phyloP scores from a whole-genome alignment of 2,329 filamentous ascomycete genomes.

The Epichloe hybrida region DNA sequence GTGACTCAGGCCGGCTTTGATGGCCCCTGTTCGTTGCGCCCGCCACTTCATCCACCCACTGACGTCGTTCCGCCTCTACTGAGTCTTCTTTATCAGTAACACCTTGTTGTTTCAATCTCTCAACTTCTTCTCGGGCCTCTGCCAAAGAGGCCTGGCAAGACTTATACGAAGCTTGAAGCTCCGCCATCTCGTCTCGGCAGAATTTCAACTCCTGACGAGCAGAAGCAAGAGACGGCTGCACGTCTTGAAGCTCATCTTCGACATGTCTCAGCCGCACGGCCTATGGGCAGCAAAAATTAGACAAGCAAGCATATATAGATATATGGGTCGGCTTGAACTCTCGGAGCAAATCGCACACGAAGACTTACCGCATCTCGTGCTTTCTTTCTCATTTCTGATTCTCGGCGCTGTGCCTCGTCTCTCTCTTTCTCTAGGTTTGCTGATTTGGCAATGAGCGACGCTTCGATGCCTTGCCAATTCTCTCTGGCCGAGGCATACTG shows the following conservation, averaged over 20 bases:
- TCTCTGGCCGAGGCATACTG: slow-evolving; percentile 90
- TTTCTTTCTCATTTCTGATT: slow-evolving; percentile 80
- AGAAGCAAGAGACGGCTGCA: slow-evolving; percentile 47
- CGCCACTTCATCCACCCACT: slow-evolving; percentile 35
- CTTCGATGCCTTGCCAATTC: slow-evolving; percentile 96
- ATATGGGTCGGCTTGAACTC: not conserved
- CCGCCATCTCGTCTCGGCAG: slow-evolving; percentile 44
- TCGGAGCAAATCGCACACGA: not conserved
- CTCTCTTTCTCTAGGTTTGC: slow-evolving; percentile 76
- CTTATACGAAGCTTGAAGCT: slow-evolving; percentile 50
- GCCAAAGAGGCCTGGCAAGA: slow-evolving; percentile 51
- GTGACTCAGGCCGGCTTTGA: slow-evolving; percentile 41
- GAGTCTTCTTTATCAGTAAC: slow-evolving; percentile 8
- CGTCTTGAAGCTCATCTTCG: slow-evolving; percentile 72
- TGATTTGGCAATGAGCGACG: slow-evolving; percentile 65
- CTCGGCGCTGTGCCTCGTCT: slow-evolving; percentile 70
- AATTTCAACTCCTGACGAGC: slow-evolving; percentile 50
- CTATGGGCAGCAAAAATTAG: slow-evolving; percentile 22
- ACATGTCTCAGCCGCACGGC: slow-evolving; percentile 50
- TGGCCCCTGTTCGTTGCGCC: slow-evolving; percentile 25
- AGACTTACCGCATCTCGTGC: slow-evolving; percentile 65
- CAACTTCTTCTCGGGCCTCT: slow-evolving; percentile 36
- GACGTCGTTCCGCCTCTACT: too few species aligned
- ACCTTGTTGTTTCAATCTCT: slow-evolving; percentile 30
- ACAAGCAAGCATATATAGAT: too few species aligned